Evolutionary conservation across 495 filamentous ascomycete species (phyloP).

Genomic region (Neurospora sp.): DNA sequence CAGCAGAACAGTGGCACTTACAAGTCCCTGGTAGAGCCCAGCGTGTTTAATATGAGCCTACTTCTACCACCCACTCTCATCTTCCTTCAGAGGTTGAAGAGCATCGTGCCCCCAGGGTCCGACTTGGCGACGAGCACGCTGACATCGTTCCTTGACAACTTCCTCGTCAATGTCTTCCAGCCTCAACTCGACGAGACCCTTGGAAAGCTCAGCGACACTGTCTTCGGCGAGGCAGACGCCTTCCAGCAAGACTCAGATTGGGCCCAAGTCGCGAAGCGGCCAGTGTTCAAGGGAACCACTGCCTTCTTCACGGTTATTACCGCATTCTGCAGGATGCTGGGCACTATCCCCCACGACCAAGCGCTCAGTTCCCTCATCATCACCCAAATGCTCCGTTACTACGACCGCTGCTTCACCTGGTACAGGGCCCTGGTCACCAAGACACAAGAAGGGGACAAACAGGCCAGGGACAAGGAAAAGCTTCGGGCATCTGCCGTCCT

Average conservation of each 20-base stretch:
- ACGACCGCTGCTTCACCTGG: slow-evolving; percentile 84
- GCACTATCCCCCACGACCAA: slow-evolving; percentile 91
- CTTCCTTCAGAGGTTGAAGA: slow-evolving; percentile 84
- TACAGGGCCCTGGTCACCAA: slow-evolving; percentile 62
- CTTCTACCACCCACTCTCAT: slow-evolving; percentile 87
- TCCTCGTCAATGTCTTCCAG: slow-evolving; percentile 95
- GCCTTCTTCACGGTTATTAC: slow-evolving; percentile 80
- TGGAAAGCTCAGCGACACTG: slow-evolving; percentile 71
- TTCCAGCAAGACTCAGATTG: slow-evolving; percentile 84
- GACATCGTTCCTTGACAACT: slow-evolving; percentile 95
- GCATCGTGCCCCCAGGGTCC: slow-evolving; percentile 74
- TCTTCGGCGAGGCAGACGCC: slow-evolving; percentile 73
- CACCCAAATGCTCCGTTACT: slow-evolving; percentile 79
- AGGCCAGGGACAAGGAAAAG: slow-evolving; percentile 25
- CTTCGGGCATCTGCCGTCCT: slow-evolving; percentile 65
- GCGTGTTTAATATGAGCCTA: slow-evolving; percentile 94
- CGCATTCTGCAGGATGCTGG: slow-evolving; percentile 89
- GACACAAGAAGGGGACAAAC: slow-evolving; percentile 28
- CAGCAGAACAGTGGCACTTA: slow-evolving; percentile 50
- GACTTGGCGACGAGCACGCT: slow-evolving; percentile 80
- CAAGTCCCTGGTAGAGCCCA: slow-evolving; percentile 73
- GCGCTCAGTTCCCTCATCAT: slow-evolving; percentile 88
- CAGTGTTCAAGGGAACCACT: slow-evolving; percentile 86
- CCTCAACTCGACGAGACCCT: slow-evolving; percentile 95
- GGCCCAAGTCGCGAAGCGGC: slow-evolving; percentile 62